Evolutionary conservation across 2,329 filamentous ascomycete genomes (phyloP).

Genomic region (Grosmannia clavigera): DNA sequence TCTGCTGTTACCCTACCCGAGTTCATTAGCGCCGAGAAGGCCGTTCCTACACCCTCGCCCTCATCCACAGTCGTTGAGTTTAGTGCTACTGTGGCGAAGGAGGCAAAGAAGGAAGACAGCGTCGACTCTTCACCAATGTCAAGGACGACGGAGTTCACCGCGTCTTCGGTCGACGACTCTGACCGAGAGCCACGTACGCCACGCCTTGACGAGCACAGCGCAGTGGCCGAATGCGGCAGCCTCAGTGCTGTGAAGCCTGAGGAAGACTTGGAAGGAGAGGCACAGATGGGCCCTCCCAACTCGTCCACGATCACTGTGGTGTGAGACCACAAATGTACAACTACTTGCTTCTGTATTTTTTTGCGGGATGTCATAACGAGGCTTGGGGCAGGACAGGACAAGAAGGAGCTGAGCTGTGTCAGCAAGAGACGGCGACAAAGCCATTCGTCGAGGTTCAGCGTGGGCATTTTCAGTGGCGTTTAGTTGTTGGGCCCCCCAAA

Average conservation of each 20-base stretch:
- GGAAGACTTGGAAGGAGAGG: neutral
- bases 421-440: neutral
- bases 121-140: neutral
- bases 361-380: neutral
- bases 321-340: neutral
- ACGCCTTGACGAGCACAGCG: constrained; percentile 3
- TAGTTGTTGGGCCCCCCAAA: neutral
- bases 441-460: constrained; percentile 1
- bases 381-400: neutral
- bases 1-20: neutral
- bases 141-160: constrained; percentile 4
- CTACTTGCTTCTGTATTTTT: neutral
- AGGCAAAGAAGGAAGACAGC: neutral
- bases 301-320: constrained; percentile 6
- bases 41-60: neutral
- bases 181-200: constrained; percentile 12
- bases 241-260: neutral
- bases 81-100: neutral
- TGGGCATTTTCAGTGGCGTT: constrained; percentile 4
- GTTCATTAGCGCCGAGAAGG: neutral
- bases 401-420: neutral
- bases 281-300: constrained; percentile 3
- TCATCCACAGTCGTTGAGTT: neutral
- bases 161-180: constrained; percentile 10
- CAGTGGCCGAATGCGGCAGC: neutral